These are phyloP conservation scores for Solanum tacnaense DNA, from an alignment of 257 asterid species.

Conservation along the genomic window DNA sequence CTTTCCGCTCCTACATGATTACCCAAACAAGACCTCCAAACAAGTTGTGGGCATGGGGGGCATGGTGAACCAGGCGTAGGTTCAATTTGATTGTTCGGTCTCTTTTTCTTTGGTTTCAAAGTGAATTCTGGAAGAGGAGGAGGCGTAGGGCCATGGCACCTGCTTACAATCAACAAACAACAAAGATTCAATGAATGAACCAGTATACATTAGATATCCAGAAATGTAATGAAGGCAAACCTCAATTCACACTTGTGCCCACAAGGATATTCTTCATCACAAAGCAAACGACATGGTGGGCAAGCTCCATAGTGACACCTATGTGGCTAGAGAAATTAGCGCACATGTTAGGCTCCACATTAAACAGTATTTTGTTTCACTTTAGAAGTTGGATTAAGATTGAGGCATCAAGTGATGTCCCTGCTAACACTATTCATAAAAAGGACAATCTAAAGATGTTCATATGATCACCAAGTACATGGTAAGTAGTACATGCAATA, in stretches of 20 bases:
- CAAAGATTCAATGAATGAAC: not conserved
- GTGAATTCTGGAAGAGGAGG: constrained; percentile 78
- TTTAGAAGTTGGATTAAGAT: not conserved
- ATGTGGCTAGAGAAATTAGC: constrained; percentile 58
- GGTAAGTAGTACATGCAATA: not conserved
- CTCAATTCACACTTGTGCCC: constrained; percentile 81
- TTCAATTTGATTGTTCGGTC: constrained; percentile 33
- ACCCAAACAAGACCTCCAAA: constrained; percentile 78
- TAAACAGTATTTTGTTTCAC: not conserved
- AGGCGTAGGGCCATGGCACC: constrained; percentile 94
- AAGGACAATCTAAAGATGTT: not conserved
- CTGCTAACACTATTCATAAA: not conserved
- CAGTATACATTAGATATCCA: constrained; percentile 1
- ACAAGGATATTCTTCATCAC: constrained; percentile 71
- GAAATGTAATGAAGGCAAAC: constrained; percentile 20
- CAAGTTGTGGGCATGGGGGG: constrained; percentile 86
- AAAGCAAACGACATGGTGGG: constrained; percentile 62
- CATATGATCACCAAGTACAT: not conserved
- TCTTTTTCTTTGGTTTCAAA: constrained; percentile 83
- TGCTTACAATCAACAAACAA: constrained; percentile 6
- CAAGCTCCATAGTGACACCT: constrained; percentile 93
- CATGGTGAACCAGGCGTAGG: constrained; percentile 62
- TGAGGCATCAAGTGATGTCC: not conserved
- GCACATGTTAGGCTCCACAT: not conserved
- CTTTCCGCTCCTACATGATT: constrained; percentile 78